These are phyloP conservation scores for Rostrohypoxylon terebratum DNA, from an alignment of 495 filamentous ascomycete species.

Conservation along the genomic window DNA sequence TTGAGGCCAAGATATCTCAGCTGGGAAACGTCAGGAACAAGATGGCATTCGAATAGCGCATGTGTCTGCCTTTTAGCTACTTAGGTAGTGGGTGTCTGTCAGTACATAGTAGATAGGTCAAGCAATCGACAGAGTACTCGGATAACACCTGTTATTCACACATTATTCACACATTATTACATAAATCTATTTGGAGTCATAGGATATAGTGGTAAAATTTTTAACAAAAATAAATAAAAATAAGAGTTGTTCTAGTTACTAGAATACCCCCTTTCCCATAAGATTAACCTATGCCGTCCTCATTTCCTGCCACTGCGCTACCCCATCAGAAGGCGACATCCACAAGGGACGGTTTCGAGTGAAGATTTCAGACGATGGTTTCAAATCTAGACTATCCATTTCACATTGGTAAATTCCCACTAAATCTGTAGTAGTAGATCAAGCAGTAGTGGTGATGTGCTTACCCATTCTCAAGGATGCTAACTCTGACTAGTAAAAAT, in stretches of 20 bases:
- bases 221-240: too few relatives aligned
- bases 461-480: slow-evolving; percentile 11
- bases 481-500: not conserved
- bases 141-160: too few relatives aligned
- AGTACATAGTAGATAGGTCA: not conserved
- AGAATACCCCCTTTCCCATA: not conserved
- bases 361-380: not conserved
- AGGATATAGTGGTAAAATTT: too few relatives aligned
- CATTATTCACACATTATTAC: too few relatives aligned
- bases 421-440: not conserved
- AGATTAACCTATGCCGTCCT: not conserved
- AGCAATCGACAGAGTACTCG: too few relatives aligned
- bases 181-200: not conserved
- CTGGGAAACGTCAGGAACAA: not conserved
- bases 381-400: not conserved
- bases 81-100: too few relatives aligned
- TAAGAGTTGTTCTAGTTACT: not conserved
- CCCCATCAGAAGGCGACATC: not conserved
- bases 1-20: slow-evolving; percentile 1
- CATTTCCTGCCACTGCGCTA: not conserved
- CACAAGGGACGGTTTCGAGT: not conserved
- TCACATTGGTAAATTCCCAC: not conserved
- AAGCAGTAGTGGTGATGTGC: not conserved
- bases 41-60: slow-evolving; percentile 1
- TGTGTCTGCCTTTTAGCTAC: not conserved